Percentiles rank a stretch among this genome's conserved stretches.
These are phyloP conservation scores for Ascochyta rabiei DNA, from an alignment of 2,329 filamentous ascomycete genomes.

Conservation along the genomic window DNA sequence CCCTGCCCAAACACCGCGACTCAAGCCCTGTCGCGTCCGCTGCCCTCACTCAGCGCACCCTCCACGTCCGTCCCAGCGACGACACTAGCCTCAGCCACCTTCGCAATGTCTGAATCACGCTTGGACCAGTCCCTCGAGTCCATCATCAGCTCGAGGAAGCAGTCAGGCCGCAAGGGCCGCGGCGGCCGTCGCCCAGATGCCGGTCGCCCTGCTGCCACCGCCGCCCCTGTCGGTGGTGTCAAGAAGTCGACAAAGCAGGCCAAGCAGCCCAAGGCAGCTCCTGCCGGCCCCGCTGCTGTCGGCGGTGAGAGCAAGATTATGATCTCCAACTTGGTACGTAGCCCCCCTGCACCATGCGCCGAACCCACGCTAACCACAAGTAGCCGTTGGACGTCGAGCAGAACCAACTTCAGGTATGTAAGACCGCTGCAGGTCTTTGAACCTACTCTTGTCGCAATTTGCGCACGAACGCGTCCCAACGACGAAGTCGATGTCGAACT, in stretches of 20 bases:
- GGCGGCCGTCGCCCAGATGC: slow-evolving; percentile 54
- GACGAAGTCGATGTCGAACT: slow-evolving; percentile 27
- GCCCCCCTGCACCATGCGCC: background rate
- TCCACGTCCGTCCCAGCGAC: slow-evolving; percentile 2
- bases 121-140: slow-evolving; percentile 97
- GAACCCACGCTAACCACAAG: slow-evolving; percentile 54
- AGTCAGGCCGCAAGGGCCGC: slow-evolving; percentile 56
- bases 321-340: slow-evolving; percentile 94
- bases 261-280: slow-evolving; percentile 65
- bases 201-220: slow-evolving; percentile 60
- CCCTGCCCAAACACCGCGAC: slow-evolving; percentile 27
- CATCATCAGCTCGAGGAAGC: slow-evolving; percentile 81
- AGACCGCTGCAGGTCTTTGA: slow-evolving; percentile 63
- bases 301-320: slow-evolving; percentile 91
- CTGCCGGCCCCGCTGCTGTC: slow-evolving; percentile 67
- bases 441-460: slow-evolving; percentile 44
- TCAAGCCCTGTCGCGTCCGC: slow-evolving; percentile 20
- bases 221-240: slow-evolving; percentile 82
- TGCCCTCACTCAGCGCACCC: slow-evolving; percentile 21
- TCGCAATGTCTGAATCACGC: slow-evolving; percentile 64
- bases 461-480: slow-evolving; percentile 43
- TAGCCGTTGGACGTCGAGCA: slow-evolving; percentile 97
- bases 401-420: slow-evolving; percentile 99
- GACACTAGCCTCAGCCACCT: slow-evolving; percentile 7
- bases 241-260: slow-evolving; percentile 72